A percentile compares a stretch with the other conserved stretches of the same genome.
These are phyloP conservation scores for Leishmania mexicana DNA, from an alignment of 208 protist genomes.

Conservation along the genomic window DNA sequence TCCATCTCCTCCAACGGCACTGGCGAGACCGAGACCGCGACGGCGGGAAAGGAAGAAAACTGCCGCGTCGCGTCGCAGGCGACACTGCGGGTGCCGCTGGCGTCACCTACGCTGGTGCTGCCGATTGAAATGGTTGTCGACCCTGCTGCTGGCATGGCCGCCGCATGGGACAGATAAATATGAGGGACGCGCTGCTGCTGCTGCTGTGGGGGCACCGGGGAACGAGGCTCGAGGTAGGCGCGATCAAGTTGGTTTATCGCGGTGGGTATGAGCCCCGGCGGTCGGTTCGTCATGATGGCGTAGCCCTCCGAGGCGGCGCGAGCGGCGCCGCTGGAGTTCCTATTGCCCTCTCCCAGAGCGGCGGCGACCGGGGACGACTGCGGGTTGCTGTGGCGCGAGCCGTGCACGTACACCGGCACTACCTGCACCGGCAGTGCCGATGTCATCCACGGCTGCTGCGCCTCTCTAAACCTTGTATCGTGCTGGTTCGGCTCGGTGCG, in stretches of 20 bases:
- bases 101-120: background rate
- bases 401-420: background rate
- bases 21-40: background rate
- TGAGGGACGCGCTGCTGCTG: background rate
- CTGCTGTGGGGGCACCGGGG: background rate
- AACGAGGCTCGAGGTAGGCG: background rate
- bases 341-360: background rate
- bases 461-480: background rate
- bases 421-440: background rate
- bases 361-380: background rate
- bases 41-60: background rate
- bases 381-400: background rate
- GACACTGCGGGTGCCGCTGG: background rate
- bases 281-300: background rate
- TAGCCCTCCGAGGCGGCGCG: background rate
- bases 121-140: background rate
- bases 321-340: background rate
- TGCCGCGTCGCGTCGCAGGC: background rate
- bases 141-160: background rate
- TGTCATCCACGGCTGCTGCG: background rate
- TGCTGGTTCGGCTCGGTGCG: background rate
- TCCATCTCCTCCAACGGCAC: background rate
- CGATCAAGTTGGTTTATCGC: background rate
- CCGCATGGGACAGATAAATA: background rate
- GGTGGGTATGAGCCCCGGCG: background rate